Base-by-base conservation (phyloP, 495 filamentous ascomycete species). In the Mycothermus thermophilus region DNA sequence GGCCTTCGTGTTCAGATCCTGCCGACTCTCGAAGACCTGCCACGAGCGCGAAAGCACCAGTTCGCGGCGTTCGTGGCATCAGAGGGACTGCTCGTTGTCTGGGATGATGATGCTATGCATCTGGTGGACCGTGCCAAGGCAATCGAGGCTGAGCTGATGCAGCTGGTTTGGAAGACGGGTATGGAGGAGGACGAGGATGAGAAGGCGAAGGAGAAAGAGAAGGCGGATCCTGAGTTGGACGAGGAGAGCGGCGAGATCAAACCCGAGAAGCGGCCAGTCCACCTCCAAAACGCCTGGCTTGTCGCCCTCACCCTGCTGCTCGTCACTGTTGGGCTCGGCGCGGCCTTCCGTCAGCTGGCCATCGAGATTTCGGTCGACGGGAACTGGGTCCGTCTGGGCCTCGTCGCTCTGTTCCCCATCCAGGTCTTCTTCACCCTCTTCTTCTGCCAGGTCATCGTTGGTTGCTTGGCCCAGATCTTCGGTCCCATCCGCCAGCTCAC, bases 351-450 rank as follows among this genome's bases (percentile, higher is more conserved):
- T 15, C 64, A 72, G 47, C 62, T 86, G 35, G 77, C 72, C 12
- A 72, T 79, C 37, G 77, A 83, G 57, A 60, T 72, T 13, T 66
- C 65, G 8, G 74, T 79, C 28, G 80, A 85, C 46, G 53, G 60
- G 20, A 68, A 55, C 42, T 80, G 67, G 37, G 35, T 64, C 13
- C 72, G 80, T 2, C 47, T 84, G 16, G 71, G 66, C 13, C 72
- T 85, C 35, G 41, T 81, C 3, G 64, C 59, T 0, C 49, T 83
- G 16, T 65, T 71, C 33, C 80, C 79, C 3, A 60, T 83, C 12
- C 80, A 84, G 51, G 65, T 83, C 35, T 85, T 83, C 63, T 83
- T 85, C 59, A 80, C 80, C 11, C 60, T 85, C 45, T 82, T 82
- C 58, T 82, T 82, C 47, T 74, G 59, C 12, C 77, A 82, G 55